Conservation (phyloP, 352 stramenopile species). For the Hyaloperonospora arabidopsidis region DNA sequence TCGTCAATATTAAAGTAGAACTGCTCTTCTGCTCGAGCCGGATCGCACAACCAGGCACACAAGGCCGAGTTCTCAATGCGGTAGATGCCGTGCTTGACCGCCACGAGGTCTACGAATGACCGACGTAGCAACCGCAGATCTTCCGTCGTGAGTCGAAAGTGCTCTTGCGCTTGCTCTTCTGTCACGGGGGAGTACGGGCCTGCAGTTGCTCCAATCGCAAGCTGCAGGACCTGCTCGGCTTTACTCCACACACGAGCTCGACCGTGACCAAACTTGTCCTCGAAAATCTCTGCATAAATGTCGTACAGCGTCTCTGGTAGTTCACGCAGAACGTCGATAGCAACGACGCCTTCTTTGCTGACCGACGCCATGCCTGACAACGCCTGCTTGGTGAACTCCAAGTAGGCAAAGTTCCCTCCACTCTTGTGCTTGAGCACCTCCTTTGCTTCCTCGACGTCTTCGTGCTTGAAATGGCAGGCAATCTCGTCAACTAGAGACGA, state of each 20-base stretch:
- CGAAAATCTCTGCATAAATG: constrained; percentile 81
- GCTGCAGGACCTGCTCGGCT: constrained; percentile 57
- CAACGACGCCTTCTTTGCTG: constrained; percentile 40
- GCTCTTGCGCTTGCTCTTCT: constrained; percentile 55
- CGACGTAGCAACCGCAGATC: constrained; percentile 65
- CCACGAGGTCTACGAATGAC: constrained; percentile 69
- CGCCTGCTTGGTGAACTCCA: constrained; percentile 75
- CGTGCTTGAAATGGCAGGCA: constrained; percentile 35
- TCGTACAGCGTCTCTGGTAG: constrained; percentile 73
- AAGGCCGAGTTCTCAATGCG: constrained; percentile 62
- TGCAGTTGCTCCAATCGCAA: constrained; percentile 59
- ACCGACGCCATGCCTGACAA: constrained; percentile 42
- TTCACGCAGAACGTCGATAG: constrained; percentile 58
- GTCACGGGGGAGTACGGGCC: constrained; percentile 67
- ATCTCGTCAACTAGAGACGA: constrained; percentile 53
- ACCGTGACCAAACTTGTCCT: constrained; percentile 81
- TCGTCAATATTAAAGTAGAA: constrained; percentile 58
- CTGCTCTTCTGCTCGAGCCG: constrained; percentile 42
- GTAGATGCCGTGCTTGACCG: constrained; percentile 55
- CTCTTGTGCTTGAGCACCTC: constrained; percentile 59
- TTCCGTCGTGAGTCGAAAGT: constrained; percentile 46
- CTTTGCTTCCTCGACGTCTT: constrained; percentile 38
- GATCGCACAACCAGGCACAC: constrained; percentile 60
- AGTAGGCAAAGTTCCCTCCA: constrained; percentile 65
- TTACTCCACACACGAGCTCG: constrained; percentile 72